These are phyloP conservation scores for Pseudogymnoascus sp. DNA, from an alignment of 2,329 filamentous ascomycete genomes.

Conservation along the genomic window DNA sequence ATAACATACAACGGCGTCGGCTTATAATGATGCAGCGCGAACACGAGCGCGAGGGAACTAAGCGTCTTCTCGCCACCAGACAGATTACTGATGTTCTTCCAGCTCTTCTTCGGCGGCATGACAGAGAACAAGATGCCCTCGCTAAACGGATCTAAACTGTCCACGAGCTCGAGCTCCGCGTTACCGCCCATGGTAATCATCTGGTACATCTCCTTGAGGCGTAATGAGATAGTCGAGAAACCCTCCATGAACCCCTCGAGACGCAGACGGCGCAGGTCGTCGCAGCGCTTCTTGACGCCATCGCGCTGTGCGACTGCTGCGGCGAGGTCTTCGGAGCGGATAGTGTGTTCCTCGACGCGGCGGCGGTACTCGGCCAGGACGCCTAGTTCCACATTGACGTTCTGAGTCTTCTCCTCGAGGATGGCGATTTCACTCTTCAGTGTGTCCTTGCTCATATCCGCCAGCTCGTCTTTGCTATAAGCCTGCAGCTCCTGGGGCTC, in stretches of 20 bases:
- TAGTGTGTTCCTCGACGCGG: conserved; percentile 73
- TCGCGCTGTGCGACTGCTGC: conserved; percentile 73
- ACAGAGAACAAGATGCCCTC: conserved; percentile 96
- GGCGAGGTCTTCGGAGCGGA: conserved; percentile 76
- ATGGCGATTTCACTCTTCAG: conserved; percentile 59
- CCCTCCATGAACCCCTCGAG: conserved; percentile 98
- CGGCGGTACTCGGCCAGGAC: conserved; percentile 86
- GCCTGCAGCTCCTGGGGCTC: conserved; percentile 59
- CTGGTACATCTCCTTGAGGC: conserved; percentile 99
- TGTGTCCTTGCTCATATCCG: conserved; percentile 57
- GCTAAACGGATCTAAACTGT: conserved; percentile 91
- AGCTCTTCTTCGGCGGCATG: conserved; percentile 99
- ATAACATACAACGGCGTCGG: conserved; percentile 97
- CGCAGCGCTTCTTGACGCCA: conserved; percentile 80
- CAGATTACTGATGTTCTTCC: conserved; percentile 98
- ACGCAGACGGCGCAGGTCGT: conserved; percentile 82
- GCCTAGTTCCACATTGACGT: conserved; percentile 77
- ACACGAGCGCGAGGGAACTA: conserved; percentile 88
- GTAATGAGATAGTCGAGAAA: conserved; percentile 86
- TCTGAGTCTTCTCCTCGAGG: conserved; percentile 71
- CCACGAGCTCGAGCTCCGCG: conserved; percentile 92
- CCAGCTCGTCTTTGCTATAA: conserved; percentile 66
- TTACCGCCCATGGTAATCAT: conserved; percentile 99
- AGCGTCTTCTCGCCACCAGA: conserved; percentile 97
- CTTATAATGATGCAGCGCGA: conserved; percentile 96